Conservation (phyloP, 495 filamentous ascomycete genomes). For the Pyrenula aspistea region DNA sequence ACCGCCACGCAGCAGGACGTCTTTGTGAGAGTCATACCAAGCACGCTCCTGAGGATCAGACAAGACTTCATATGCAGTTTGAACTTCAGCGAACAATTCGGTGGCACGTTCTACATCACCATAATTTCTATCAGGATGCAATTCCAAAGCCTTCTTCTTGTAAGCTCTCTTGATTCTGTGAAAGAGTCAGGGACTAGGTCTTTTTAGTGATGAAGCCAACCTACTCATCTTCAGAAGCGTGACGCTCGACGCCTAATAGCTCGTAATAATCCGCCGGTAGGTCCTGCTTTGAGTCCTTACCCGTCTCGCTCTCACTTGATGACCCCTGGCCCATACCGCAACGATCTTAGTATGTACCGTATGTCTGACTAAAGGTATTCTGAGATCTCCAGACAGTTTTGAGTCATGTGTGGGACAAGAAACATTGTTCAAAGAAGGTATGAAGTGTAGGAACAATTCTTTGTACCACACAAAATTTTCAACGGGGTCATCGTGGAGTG, state of each 20-base stretch:
- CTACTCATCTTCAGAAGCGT: constrained; percentile 76
- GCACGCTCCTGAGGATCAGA: constrained; percentile 91
- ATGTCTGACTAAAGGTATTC: too few relatives aligned
- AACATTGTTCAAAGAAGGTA: too few relatives aligned
- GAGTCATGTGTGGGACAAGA: too few relatives aligned
- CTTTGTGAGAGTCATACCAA: constrained; percentile 94
- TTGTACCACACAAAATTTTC: too few relatives aligned
- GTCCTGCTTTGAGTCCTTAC: neutral
- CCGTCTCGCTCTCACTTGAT: neutral
- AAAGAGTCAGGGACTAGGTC: constrained; percentile 5
- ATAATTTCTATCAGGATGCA: constrained; percentile 92
- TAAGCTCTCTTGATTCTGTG: constrained; percentile 88
- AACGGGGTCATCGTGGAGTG: too few relatives aligned
- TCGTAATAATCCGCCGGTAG: constrained; percentile 73
- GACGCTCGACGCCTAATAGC: constrained; percentile 58
- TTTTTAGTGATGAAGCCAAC: constrained; percentile 11
- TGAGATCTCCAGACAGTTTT: too few relatives aligned
- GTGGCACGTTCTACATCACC: constrained; percentile 76
- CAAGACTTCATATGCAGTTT: constrained; percentile 87
- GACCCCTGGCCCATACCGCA: neutral
- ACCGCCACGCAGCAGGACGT: constrained; percentile 61
- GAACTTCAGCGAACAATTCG: constrained; percentile 75
- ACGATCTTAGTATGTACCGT: too few relatives aligned
- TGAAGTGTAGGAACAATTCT: too few relatives aligned
- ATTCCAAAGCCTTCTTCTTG: constrained; percentile 74